A percentile compares a stretch with the other conserved stretches of the same genome.
phyloP scores from a whole-genome alignment of 1,284 basidiomycete genomes.

The Microbotryum saponariae region DNA sequence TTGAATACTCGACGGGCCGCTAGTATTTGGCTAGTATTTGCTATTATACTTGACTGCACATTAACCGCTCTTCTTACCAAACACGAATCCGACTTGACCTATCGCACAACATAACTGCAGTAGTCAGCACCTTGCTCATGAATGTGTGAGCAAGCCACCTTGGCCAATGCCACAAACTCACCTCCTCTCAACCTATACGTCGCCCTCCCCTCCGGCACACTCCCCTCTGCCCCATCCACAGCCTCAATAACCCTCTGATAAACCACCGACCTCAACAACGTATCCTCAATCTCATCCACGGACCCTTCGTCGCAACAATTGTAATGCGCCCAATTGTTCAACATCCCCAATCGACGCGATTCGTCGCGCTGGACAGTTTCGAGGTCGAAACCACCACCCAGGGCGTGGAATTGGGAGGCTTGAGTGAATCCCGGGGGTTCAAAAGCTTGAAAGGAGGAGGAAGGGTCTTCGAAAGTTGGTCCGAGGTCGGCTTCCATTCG shows the following conservation, averaged over 20 bases:
- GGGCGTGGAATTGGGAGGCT: slow-evolving; percentile 59
- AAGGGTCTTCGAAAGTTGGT: slow-evolving; percentile 34
- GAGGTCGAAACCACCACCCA: slow-evolving; percentile 30
- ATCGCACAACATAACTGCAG: not conserved
- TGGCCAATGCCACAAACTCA: not conserved
- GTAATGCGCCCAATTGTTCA: slow-evolving; percentile 84
- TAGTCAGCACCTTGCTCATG: not conserved
- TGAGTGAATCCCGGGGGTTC: slow-evolving; percentile 53
- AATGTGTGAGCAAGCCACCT: not conserved
- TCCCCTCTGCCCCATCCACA: not conserved
- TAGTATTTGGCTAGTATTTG: slow-evolving; percentile 66
- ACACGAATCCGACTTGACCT: slow-evolving; percentile 25
- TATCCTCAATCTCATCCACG: slow-evolving; percentile 33
- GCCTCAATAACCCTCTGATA: slow-evolving; percentile 4
- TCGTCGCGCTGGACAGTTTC: slow-evolving; percentile 1
- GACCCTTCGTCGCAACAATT: slow-evolving; percentile 40
- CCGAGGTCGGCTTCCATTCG: not conserved
- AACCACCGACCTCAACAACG: slow-evolving; percentile 27
- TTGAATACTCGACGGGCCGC: slow-evolving; percentile 49
- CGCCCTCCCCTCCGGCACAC: slow-evolving; percentile 4
- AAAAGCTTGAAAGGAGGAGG: no score
- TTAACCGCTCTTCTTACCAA: slow-evolving; percentile 49
- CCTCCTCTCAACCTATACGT: not conserved
- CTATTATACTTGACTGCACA: slow-evolving; percentile 54
- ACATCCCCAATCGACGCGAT: slow-evolving; percentile 21